phyloP scores from a whole-genome alignment of 305 asterid genomes.

The Fraxinus platypoda region DNA sequence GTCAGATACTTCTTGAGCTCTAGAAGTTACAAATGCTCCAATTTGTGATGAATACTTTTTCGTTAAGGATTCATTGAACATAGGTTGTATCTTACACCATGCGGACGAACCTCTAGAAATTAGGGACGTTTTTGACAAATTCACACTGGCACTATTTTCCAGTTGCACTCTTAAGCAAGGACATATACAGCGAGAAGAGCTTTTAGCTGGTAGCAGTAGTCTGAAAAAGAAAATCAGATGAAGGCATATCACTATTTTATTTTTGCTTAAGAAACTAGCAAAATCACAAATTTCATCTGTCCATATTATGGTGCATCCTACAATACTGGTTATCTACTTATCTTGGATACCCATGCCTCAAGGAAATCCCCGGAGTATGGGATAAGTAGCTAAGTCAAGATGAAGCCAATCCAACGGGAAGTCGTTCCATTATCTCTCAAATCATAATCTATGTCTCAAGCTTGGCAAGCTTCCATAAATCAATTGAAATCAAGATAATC shows the following conservation, averaged over 20 bases:
- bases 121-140: constrained; percentile 37
- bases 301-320: background rate
- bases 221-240: constrained; percentile 32
- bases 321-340: background rate
- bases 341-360: background rate
- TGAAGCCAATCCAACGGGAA: background rate
- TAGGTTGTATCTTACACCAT: constrained; percentile 42
- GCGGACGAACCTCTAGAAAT: constrained; percentile 42
- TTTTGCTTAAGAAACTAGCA: background rate
- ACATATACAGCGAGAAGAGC: constrained; percentile 44
- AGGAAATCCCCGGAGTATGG: background rate
- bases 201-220: constrained; percentile 50
- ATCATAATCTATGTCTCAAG: constrained; percentile 9
- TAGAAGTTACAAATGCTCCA: constrained; percentile 58
- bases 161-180: constrained; percentile 53
- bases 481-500: background rate
- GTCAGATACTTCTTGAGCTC: constrained; percentile 41
- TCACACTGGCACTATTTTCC: constrained; percentile 44
- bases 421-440: background rate
- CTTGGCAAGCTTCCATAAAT: background rate
- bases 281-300: background rate
- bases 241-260: constrained; percentile 1
- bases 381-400: background rate
- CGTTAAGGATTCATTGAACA: constrained; percentile 26
- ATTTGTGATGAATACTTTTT: constrained; percentile 34